phyloP scores from a whole-genome alignment of 768 basidiomycete genomes.

The Termitomyces sp. region DNA sequence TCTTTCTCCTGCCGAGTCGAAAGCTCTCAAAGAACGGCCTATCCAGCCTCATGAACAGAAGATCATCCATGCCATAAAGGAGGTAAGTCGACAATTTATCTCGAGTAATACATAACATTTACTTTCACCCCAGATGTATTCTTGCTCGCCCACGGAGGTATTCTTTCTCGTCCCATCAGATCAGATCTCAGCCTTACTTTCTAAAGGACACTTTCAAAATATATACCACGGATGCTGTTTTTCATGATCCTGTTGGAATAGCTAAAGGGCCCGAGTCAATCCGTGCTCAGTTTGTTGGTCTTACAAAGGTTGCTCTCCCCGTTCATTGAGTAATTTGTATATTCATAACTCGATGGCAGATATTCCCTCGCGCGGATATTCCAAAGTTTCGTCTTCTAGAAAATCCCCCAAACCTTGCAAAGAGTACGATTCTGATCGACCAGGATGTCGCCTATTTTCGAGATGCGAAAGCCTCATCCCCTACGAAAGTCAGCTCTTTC shows the following conservation, averaged over 20 bases:
- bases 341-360: background rate
- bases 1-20: background rate
- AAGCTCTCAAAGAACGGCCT: background rate
- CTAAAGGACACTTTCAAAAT: background rate
- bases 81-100: background rate
- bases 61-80: background rate
- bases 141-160: background rate
- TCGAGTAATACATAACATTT: background rate
- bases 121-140: background rate
- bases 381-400: background rate
- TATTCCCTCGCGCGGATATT: background rate
- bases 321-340: too few relatives aligned
- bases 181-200: background rate
- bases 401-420: background rate
- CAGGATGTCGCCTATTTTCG: background rate
- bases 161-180: background rate
- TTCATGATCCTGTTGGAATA: constrained; percentile 4
- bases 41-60: background rate
- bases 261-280: background rate
- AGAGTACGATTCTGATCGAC: background rate
- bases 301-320: background rate
- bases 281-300: constrained; percentile 2
- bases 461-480: background rate
- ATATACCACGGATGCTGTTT: background rate
- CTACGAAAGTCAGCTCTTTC: background rate